phyloP scores from a whole-genome alignment of 495 filamentous ascomycete genomes.

The Xylaria acuta region DNA sequence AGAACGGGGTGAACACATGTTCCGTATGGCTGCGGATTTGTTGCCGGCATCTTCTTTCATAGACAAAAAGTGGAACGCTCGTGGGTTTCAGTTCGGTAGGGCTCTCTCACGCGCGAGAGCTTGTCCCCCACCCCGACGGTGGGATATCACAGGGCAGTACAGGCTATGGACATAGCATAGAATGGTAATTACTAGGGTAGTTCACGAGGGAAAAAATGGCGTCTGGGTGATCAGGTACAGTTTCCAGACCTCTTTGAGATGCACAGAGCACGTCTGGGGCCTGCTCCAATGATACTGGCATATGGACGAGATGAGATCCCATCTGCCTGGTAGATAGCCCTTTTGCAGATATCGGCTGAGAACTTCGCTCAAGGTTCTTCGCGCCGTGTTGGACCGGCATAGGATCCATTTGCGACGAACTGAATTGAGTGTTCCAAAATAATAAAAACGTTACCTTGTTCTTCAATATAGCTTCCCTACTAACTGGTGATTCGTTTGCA shows the following conservation, averaged over 20 bases:
- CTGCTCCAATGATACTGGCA: slow-evolving; percentile 41
- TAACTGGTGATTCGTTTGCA: not conserved
- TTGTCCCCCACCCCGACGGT: slow-evolving; percentile 30
- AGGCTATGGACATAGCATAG: slow-evolving; percentile 43
- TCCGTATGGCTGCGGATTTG: slow-evolving; percentile 43
- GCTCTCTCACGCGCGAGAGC: slow-evolving; percentile 39
- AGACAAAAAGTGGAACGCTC: slow-evolving; percentile 68
- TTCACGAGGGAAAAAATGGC: slow-evolving; percentile 40
- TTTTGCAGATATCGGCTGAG: slow-evolving; percentile 44
- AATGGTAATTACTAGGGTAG: slow-evolving; percentile 53
- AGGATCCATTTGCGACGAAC: slow-evolving; percentile 46
- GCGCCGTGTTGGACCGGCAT: slow-evolving; percentile 43
- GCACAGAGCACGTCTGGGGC: slow-evolving; percentile 50
- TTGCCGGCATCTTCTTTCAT: slow-evolving; percentile 48
- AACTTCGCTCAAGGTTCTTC: slow-evolving; percentile 43
- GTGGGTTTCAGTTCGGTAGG: slow-evolving; percentile 51
- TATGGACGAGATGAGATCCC: slow-evolving; percentile 40
- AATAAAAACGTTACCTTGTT: slow-evolving; percentile 44
- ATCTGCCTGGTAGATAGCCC: slow-evolving; percentile 42
- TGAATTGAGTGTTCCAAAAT: slow-evolving; percentile 49
- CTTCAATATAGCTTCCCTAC: not conserved
- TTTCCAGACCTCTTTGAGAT: slow-evolving; percentile 40
- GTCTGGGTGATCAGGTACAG: slow-evolving; percentile 43
- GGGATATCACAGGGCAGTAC: slow-evolving; percentile 35
- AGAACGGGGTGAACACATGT: slow-evolving; percentile 41